phyloP scores from a whole-genome alignment of 257 asterid genomes.

The Solanum rostratum region DNA sequence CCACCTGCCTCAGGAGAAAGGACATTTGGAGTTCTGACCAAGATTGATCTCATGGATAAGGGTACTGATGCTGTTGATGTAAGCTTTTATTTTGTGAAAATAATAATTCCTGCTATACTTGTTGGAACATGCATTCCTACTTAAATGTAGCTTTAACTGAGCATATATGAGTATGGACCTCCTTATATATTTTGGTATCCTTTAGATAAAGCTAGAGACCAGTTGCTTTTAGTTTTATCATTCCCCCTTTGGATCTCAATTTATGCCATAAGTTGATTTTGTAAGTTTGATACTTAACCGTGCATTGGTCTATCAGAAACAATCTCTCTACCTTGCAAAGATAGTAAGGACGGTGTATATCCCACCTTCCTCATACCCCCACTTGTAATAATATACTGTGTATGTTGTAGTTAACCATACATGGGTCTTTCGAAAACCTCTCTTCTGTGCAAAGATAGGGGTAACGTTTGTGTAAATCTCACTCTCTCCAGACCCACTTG shows the following conservation, averaged over 20 bases:
- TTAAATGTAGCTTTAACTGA: not conserved
- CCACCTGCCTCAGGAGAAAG: conserved; percentile 11
- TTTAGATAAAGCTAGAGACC: not conserved
- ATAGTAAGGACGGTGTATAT: not conserved
- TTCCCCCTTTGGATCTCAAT: not conserved
- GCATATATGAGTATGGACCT: not conserved
- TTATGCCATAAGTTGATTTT: not conserved
- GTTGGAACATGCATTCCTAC: not conserved
- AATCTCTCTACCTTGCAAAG: not conserved
- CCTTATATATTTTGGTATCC: not conserved
- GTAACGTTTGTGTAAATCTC: too few relatives aligned
- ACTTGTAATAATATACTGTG: not conserved
- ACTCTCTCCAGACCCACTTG: not conserved
- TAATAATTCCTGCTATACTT: not conserved
- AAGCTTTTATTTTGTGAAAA: not conserved
- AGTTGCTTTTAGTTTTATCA: not conserved
- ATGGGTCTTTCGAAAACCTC: not conserved
- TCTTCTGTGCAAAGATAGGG: not conserved
- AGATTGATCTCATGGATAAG: conserved; percentile 27
- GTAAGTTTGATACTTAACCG: not conserved
- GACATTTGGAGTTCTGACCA: conserved; percentile 21
- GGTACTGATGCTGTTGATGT: conserved; percentile 23
- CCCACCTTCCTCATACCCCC: not conserved
- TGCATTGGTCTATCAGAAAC: not conserved
- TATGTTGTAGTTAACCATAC: not conserved